Base-by-base conservation (phyloP, 345 rosid species). In the Brassica carinata region DNA sequence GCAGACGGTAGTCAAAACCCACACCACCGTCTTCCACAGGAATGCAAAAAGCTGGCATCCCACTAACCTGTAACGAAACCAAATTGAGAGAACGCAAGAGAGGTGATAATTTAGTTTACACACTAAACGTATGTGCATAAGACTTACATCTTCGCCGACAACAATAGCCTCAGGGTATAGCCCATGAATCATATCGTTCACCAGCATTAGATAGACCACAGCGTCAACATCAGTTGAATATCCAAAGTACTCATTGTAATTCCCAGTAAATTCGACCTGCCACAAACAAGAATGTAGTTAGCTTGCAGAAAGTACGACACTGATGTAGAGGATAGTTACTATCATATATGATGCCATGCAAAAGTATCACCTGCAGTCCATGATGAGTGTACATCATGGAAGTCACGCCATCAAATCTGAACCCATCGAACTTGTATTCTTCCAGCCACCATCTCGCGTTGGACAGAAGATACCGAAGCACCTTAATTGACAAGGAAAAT, bases 381-480 rank as follows among this genome's bases (percentile, higher is more conserved):
- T 91, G 99, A 85, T 93, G 99, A 68, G 96, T 88, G 64, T 95
- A 93, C 98, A 95, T 95, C 99, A 95, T 95, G 63, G 99, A 93
- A 80, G 98, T 95, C 76, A 95, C 99, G 18, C 98, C 99, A 86
- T 95, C 98, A 87, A 93, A 95, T 86, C 99, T 90, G 83, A 90
- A 95, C 27, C 99, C 99, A 86, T 93, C 99, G 73, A 95, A 93
- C 79, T 88, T 90, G 79, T 88, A 95, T 83, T 95, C 98, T 61
- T 95, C 99, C 61, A 95, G 86, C 99, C 99, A 95, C 99, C 99
- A 95, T 83, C 99, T 88, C 45, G 98, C 99, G 84, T 95, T 95
- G 38, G 99, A 95, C 63, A 93, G 88, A 72, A 93, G 98, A 88
- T 79, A 93, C 81, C 99, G 82, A 11, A 93, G 74, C 55, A 95